Evolutionary conservation across 2,329 filamentous ascomycete species (phyloP), one percentile per base, ranked within the genome.

Genomic region (Talaromyces albobiverticillius): DNA sequence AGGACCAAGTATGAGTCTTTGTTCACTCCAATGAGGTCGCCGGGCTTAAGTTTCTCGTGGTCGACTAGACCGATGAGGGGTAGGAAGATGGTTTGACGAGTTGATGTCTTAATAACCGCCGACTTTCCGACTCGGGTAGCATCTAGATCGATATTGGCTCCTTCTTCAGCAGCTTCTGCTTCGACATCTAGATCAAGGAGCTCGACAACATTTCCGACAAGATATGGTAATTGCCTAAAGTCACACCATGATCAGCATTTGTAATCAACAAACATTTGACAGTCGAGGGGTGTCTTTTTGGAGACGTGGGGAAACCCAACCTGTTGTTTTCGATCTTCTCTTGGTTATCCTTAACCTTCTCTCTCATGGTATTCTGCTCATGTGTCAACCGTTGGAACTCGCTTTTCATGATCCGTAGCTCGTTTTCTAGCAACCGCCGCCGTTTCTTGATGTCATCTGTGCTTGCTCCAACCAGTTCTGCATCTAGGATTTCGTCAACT

Each of bases 311-410:
- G 22, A 29, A 11, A 23, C 10, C 64, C 50, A 79, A 95, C 92
- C 91, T 85, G 80, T 99, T 99, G 77, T 99, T 97, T 63, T 95
- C 92, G 67, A 99, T 99, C 84, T 99, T 99, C 64, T 99, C 95
- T 67, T 90, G 78, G 69, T 99, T 99, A 71, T 99, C 94, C 82
- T 96, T 97, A 75, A 99, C 97, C 81, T 96, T 97, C 75, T 97
- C 93, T 55, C 86, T 86, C 94, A 99, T 99, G 46, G 90, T 87
- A 47, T 88, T 85, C 78, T 96, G 96, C 77, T 99, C 94, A 67
- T 99, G 94, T 66, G 88, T 88, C 76, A 99, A 81, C 64, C 94
- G 87, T 71, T 96, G 92, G 66, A 85, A 91, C 75, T 99, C 94
- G 80, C 91, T 96, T 81, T 89, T 93, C 91, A 99, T 97, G 76